Conservation (phyloP, 768 basidiomycete species). For the Lentinula sp. region DNA sequence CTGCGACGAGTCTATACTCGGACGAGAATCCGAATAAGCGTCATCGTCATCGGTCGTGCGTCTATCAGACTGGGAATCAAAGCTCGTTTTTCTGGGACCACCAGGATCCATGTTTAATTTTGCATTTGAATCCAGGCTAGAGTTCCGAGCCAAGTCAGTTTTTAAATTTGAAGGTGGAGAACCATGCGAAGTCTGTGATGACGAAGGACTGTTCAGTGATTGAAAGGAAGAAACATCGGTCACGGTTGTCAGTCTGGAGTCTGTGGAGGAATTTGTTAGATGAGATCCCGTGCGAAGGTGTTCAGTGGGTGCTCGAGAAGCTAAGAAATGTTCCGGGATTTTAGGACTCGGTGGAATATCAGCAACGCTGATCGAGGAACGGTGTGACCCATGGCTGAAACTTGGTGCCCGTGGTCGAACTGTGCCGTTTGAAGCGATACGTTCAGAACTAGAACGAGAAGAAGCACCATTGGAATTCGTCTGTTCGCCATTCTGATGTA, state of each 20-base stretch:
- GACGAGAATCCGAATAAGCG: constrained; percentile 25
- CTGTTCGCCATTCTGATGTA: neutral
- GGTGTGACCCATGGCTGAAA: constrained; percentile 33
- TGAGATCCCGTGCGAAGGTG: constrained; percentile 8
- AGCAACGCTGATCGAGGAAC: constrained; percentile 20
- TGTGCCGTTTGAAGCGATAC: constrained; percentile 15
- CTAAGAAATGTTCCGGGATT: constrained; percentile 46
- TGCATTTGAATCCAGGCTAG: neutral
- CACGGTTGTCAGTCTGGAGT: constrained; percentile 11
- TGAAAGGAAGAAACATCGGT: constrained; percentile 19
- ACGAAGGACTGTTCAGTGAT: constrained; percentile 14
- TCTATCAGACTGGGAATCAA: constrained; percentile 31
- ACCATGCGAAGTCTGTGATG: constrained; percentile 15
- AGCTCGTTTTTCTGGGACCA: neutral
- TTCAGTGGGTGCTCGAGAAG: constrained; percentile 13
- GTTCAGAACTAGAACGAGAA: neutral
- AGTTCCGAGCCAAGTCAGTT: neutral
- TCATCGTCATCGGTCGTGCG: constrained; percentile 27
- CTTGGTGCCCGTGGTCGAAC: constrained; percentile 42
- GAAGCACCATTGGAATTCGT: neutral
- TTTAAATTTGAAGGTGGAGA: neutral
- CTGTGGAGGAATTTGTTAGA: constrained; percentile 22
- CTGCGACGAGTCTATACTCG: constrained; percentile 58
- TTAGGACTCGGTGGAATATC: constrained; percentile 62
- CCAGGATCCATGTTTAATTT: constrained; percentile 1